phyloP scores from a whole-genome alignment of 345 rosid genomes.

The Orychophragmus violaceus region DNA sequence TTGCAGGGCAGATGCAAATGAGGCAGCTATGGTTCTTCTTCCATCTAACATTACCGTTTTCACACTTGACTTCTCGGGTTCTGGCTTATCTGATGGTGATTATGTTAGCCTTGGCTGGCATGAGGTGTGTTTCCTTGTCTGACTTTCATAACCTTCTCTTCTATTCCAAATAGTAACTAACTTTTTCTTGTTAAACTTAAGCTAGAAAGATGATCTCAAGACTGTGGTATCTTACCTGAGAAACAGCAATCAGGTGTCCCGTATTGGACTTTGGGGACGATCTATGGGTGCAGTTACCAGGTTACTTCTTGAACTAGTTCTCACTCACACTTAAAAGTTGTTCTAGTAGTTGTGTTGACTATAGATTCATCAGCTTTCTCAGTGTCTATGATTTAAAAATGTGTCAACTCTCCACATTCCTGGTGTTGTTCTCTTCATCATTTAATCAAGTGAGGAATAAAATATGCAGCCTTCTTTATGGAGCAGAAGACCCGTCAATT shows the following conservation, averaged over 20 bases:
- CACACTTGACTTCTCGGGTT: conserved; percentile 96
- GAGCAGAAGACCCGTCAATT: conserved; percentile 93
- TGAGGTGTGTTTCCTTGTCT: conserved; percentile 52
- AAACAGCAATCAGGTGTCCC: conserved; percentile 58
- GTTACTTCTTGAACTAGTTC: conserved; percentile 37
- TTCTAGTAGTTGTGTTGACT: conserved; percentile 5
- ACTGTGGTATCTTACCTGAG: conserved; percentile 80
- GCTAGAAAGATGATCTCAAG: conserved; percentile 88
- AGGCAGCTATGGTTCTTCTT: conserved; percentile 87
- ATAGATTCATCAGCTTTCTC: background rate
- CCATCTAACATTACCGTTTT: conserved; percentile 93
- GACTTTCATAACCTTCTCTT: background rate
- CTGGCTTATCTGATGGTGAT: conserved; percentile 92
- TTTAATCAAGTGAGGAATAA: background rate
- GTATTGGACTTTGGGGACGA: conserved; percentile 98
- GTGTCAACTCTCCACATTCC: conserved; percentile 4
- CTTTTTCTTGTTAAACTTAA: conserved; percentile 17
- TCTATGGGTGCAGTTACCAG: conserved; percentile 99
- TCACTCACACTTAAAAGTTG: background rate
- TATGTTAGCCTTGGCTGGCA: conserved; percentile 97
- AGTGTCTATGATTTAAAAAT: conserved; percentile 12
- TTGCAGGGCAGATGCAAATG: conserved; percentile 97
- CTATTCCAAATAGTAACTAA: conserved; percentile 14
- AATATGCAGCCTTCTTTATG: conserved; percentile 80
- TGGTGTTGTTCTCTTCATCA: conserved; percentile 2